Conservation (phyloP, 495 filamentous ascomycete genomes). For the Friedmanniomyces simplex region DNA sequence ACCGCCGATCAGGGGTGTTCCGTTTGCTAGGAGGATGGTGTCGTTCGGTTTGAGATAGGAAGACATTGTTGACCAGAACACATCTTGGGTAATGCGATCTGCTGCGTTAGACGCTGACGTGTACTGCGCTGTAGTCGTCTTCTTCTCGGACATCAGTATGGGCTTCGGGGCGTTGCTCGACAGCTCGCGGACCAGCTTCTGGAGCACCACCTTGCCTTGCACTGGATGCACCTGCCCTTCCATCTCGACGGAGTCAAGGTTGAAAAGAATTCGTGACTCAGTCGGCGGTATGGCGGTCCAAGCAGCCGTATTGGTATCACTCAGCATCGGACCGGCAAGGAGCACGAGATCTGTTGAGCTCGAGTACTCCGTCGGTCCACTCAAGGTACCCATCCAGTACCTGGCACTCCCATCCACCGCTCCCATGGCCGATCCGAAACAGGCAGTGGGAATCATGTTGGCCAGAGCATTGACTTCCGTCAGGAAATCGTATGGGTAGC, state of each 20-base stretch:
- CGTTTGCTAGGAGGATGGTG: constrained; percentile 20
- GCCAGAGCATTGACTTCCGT: not conserved
- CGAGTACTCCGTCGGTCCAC: not conserved
- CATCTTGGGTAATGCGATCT: constrained; percentile 20
- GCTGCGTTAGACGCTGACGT: too few relatives aligned
- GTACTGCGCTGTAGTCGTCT: constrained; percentile 1
- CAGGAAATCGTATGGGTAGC: constrained; percentile 4
- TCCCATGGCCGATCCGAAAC: not conserved
- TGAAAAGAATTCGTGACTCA: constrained; percentile 14
- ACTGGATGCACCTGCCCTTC: not conserved
- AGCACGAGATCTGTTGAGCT: constrained; percentile 19
- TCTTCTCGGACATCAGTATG: not conserved
- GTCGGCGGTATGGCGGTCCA: constrained; percentile 19
- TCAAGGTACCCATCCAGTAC: not conserved
- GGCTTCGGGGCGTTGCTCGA: constrained; percentile 1
- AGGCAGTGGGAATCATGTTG: not conserved
- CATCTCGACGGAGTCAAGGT: not conserved
- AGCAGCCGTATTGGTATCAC: constrained; percentile 23
- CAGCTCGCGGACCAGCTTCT: not conserved
- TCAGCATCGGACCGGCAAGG: constrained; percentile 18
- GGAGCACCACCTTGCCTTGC: constrained; percentile 15
- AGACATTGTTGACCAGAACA: constrained; percentile 20
- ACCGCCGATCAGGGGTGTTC: constrained; percentile 19
- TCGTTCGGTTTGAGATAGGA: constrained; percentile 21
- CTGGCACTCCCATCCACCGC: not conserved